These are phyloP conservation scores for Agrostemma githago DNA, from an alignment of 148 eudicot species.

Conservation along the genomic window DNA sequence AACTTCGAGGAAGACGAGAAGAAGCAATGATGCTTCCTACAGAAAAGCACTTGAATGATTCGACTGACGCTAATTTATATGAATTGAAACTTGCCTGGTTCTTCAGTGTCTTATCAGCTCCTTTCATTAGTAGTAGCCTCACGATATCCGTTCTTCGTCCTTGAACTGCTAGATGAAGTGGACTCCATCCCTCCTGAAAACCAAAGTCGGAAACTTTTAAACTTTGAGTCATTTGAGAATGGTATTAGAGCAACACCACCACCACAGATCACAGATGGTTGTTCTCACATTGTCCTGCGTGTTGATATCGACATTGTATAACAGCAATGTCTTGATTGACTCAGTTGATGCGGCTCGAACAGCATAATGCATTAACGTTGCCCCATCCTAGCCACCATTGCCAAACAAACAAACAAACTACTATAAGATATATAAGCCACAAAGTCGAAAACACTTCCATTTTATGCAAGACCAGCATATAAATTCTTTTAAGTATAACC, in stretches of 20 bases:
- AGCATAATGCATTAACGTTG: conserved; percentile 94
- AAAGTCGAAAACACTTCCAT: not conserved
- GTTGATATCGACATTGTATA: conserved; percentile 84
- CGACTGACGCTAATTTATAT: not conserved
- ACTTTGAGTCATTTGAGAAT: not conserved
- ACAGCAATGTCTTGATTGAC: conserved; percentile 69
- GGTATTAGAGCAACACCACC: conserved; percentile 1
- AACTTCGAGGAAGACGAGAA: not conserved
- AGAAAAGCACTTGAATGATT: not conserved
- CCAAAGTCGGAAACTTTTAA: conserved; percentile 4
- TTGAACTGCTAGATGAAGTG: conserved; percentile 94
- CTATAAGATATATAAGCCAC: conserved; percentile 7
- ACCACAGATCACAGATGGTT: not conserved
- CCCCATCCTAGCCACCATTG: conserved; percentile 59
- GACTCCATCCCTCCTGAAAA: conserved; percentile 89
- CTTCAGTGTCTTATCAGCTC: conserved; percentile 72
- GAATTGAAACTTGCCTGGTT: conserved; percentile 45
- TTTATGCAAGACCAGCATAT: not conserved
- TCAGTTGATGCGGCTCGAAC: conserved; percentile 67
- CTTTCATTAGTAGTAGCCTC: conserved; percentile 80
- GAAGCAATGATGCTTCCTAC: not conserved
- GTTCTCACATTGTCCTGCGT: conserved; percentile 70
- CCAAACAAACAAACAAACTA: not conserved
- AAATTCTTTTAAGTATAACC: conserved; percentile 16
- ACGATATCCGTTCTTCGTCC: conserved; percentile 88